Evolutionary conservation across 1,284 basidiomycete species (phyloP).

Genomic region (Marasmius sp.): DNA sequence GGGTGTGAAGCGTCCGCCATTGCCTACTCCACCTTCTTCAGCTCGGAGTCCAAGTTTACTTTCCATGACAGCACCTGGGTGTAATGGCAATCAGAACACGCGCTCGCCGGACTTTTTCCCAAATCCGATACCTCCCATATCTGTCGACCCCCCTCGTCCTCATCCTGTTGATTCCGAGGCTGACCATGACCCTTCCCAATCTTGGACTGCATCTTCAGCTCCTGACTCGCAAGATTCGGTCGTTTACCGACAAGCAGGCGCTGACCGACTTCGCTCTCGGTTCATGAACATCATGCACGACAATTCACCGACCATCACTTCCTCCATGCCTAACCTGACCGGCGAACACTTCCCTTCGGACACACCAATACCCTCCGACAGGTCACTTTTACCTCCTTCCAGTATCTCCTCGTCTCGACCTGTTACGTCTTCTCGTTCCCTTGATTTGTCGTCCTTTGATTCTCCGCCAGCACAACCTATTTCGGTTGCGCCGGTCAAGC

Average conservation of each 20-base stretch:
- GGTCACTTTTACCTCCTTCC: background rate
- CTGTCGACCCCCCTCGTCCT: conserved; percentile 2
- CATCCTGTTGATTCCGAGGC: conserved; percentile 17
- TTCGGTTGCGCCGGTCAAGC: conserved; percentile 10
- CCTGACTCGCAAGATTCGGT: background rate
- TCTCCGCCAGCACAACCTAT: conserved; percentile 7
- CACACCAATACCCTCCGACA: background rate
- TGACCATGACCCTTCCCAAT: conserved; percentile 6
- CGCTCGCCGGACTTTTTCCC: background rate
- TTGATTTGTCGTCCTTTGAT: background rate
- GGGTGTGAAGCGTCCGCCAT: background rate
- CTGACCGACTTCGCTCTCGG: conserved; percentile 7
- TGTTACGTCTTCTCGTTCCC: conserved; percentile 4
- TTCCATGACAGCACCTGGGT: conserved; percentile 13
- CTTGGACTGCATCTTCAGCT: background rate
- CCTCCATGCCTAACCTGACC: conserved; percentile 10
- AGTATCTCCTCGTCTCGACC: background rate
- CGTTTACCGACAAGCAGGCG: background rate
- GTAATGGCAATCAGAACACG: background rate
- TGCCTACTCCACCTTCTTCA: background rate
- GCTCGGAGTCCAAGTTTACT: conserved; percentile 11
- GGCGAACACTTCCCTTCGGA: background rate
- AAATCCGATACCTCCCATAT: conserved; percentile 1
- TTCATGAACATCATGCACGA: conserved; percentile 6
- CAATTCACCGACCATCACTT: conserved; percentile 4